Evolutionary conservation across 306 rosid genomes (phyloP), one percentile per base, ranked within the genome.

Genomic region (Notholithocarpus densiflorus): DNA sequence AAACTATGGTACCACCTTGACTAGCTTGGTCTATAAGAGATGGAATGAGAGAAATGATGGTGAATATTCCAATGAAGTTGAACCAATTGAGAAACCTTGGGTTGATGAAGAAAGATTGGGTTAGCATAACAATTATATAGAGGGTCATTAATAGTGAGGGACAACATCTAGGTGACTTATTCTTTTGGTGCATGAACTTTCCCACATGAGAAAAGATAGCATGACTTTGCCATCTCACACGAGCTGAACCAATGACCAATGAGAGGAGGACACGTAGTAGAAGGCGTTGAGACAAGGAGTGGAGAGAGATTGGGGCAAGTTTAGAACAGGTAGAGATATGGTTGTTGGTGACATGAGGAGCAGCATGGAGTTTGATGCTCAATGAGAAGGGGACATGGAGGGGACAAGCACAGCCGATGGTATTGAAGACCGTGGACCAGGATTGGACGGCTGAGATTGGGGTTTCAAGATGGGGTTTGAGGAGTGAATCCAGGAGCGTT

Each of bases 361-460:
- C 95, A 87, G 72, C 79, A 43, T 74, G 68, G 70, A 64, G 71
- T 65, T 65, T 23, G 72, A 57, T 87, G 97, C 69, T 77, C 4
- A 29, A 52, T 40, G 43, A 26, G 53, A 70, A 68, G 88, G 89
- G 82, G 86, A 88, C 97, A 90, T 13, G 0, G 34, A 69, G 21
- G 77, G 55, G 83, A 86, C 93, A 86, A 51, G 56, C 56, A 82
- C 82, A 77, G 84, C 83, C 82, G 45, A 71, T 24, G 56, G 71
- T 52, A 72, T 59, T 82, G 81, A 87, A 78, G 73, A 80, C 54
- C 59, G 24, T 72, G 84, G 92, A 87, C 91, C 82, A 52, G 12
- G 2, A 82, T 34, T 24, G 29, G 77, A 92, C 86, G 94, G 89
- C 5, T 51, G 9, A 6, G 91, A 87, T 88, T 88, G 52, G 40